phyloP scores from a whole-genome alignment of 179 eudicot genomes.

The Silene coronaria region DNA sequence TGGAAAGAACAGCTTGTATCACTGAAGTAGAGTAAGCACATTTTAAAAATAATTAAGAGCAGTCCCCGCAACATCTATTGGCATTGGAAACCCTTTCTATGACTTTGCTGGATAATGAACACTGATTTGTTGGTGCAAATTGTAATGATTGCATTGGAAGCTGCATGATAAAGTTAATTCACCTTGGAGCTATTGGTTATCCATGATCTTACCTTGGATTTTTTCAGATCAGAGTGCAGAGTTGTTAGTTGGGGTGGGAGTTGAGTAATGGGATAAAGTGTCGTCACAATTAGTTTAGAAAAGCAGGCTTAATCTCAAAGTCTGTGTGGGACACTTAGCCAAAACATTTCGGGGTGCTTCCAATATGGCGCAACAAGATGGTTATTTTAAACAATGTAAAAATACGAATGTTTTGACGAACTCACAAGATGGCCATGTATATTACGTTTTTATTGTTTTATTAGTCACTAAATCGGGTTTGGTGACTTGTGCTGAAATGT shows the following conservation, averaged over 20 bases:
- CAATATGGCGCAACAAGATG: too few relatives aligned
- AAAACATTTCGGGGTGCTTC: too few relatives aligned
- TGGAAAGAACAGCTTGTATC: too few relatives aligned
- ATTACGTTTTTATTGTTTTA: background rate
- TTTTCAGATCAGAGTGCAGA: background rate
- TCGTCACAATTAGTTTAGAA: background rate
- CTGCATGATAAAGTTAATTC: background rate
- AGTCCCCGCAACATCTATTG: background rate
- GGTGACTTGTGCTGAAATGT: slow-evolving; percentile 15
- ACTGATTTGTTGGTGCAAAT: background rate
- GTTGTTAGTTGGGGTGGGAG: background rate
- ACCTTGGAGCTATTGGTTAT: background rate
- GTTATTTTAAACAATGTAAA: background rate
- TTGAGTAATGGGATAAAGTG: background rate
- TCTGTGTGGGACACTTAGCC: too few relatives aligned
- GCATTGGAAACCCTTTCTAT: background rate
- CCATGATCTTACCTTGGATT: background rate
- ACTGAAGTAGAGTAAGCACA: too few relatives aligned
- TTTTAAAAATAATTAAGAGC: background rate
- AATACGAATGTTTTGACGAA: background rate
- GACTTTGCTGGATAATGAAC: background rate
- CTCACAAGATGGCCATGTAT: slow-evolving; percentile 6
- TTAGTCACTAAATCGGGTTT: background rate
- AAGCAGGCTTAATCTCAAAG: background rate
- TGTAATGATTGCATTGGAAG: background rate